phyloP scores from a whole-genome alignment of 2,329 filamentous ascomycete species.

The Alternaria ventricosa region DNA sequence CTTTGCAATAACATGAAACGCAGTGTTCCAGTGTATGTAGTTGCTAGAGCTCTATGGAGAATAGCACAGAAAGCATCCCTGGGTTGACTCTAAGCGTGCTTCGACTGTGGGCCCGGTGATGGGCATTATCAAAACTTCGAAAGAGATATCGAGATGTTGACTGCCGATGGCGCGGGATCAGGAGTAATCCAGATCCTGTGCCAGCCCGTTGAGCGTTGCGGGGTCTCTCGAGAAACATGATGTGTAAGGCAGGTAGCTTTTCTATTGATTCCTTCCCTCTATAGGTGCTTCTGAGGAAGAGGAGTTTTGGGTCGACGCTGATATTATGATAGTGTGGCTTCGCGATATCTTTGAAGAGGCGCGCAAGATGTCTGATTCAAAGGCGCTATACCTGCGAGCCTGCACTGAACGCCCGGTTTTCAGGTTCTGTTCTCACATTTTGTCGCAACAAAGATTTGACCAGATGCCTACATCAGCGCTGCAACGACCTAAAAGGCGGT shows the following conservation, averaged over 20 bases:
- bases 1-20: too few relatives aligned
- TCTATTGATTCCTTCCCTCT: not conserved
- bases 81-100: not conserved
- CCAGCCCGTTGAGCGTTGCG: not conserved
- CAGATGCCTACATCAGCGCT: not conserved
- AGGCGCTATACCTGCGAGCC: not conserved
- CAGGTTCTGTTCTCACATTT: not conserved
- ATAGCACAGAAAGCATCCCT: not conserved
- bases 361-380: not conserved
- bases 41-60: not conserved
- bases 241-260: not conserved
- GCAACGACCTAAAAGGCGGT: not conserved
- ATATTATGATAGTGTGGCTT: not conserved
- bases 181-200: not conserved
- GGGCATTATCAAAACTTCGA: not conserved
- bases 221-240: not conserved
- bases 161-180: fast-evolving
- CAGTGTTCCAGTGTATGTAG: not conserved
- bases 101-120: not conserved
- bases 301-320: not conserved
- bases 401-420: not conserved
- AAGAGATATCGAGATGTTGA: not conserved
- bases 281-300: not conserved
- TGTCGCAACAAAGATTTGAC: not conserved
- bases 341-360: not conserved